phyloP scores from a whole-genome alignment of 2,329 filamentous ascomycete genomes.

The Clarireedia hainanense region DNA sequence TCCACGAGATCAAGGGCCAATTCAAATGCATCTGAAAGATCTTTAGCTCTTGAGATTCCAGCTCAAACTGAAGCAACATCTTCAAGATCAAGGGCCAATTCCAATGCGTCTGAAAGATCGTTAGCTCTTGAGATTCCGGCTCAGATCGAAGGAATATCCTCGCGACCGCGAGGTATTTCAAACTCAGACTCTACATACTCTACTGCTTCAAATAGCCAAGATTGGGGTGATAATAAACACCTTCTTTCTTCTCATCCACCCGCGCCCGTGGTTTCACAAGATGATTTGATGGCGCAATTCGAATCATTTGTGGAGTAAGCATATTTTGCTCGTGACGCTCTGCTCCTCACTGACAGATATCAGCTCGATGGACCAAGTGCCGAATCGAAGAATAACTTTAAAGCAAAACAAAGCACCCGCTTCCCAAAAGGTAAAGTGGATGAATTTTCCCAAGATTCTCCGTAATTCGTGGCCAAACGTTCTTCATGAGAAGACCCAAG shows the following conservation, averaged over 20 bases:
- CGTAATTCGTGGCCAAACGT: neutral
- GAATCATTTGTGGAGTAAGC: constrained; percentile 7
- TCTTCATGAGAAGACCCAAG: neutral
- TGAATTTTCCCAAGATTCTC: neutral
- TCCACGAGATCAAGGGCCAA: neutral
- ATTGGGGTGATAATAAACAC: neutral
- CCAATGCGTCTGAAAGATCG: neutral
- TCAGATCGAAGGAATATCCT: neutral
- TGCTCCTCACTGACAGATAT: neutral
- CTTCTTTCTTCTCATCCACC: neutral
- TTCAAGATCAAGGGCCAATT: neutral
- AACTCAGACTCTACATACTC: constrained; percentile 1
- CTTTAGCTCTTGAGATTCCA: neutral
- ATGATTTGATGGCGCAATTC: constrained; percentile 3
- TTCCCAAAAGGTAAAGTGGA: neutral
- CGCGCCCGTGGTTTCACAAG: neutral
- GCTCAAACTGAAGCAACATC: neutral
- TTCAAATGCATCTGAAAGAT: neutral
- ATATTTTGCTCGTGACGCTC: neutral
- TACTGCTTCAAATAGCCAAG: neutral
- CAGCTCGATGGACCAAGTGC: constrained; percentile 3
- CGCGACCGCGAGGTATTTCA: neutral
- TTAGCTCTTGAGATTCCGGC: neutral
- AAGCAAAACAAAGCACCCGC: neutral
- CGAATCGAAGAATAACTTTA: neutral